phyloP scores from a whole-genome alignment of 345 rosid species.

The Eucalyptus erythrocorys region DNA sequence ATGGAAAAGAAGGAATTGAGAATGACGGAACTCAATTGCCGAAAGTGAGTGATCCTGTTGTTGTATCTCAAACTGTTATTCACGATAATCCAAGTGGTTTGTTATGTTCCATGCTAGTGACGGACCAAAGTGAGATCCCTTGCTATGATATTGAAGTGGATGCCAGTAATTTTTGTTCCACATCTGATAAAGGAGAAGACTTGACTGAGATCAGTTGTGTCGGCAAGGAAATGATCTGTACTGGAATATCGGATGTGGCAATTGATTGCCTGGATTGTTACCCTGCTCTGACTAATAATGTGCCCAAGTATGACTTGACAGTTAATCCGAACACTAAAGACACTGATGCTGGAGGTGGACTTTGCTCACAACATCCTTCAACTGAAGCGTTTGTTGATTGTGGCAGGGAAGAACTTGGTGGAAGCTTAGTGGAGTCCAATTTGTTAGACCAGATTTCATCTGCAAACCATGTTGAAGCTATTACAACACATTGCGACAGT shows the following conservation, averaged over 20 bases:
- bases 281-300: background rate
- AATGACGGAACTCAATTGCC: slow-evolving; percentile 10
- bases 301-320: slow-evolving; percentile 1
- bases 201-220: background rate
- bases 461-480: background rate
- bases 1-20: background rate
- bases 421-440: background rate
- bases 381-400: background rate
- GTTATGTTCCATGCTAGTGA: slow-evolving; percentile 30
- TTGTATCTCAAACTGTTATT: slow-evolving; percentile 31
- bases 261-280: background rate
- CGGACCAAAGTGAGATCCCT: slow-evolving; percentile 36
- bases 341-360: slow-evolving; percentile 4
- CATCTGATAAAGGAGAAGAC: slow-evolving; percentile 1
- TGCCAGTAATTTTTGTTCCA: slow-evolving; percentile 3
- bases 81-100: slow-evolving; percentile 28
- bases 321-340: background rate
- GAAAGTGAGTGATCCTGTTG: slow-evolving; percentile 33
- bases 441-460: background rate
- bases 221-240: background rate
- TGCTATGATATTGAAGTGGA: slow-evolving; percentile 45
- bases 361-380: slow-evolving; percentile 3
- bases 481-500: background rate
- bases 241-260: background rate
- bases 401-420: slow-evolving; percentile 11